Conservation (phyloP, 129 eudicot species). For the Deinandra increscens region DNA sequence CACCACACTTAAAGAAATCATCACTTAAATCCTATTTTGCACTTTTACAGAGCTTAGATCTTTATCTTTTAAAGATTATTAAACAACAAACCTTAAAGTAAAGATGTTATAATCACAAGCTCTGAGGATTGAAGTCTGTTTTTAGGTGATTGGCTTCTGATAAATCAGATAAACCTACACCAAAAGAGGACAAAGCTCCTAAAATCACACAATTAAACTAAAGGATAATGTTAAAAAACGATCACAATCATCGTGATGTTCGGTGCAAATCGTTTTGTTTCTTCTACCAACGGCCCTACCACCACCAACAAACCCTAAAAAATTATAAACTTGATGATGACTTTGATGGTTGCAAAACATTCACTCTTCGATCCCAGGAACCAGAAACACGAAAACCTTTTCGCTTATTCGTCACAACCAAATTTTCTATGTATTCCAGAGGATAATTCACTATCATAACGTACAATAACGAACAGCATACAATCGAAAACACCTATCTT, state of each 20-base stretch:
- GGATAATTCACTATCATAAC: neutral
- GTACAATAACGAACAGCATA: neutral
- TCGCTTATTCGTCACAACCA: neutral
- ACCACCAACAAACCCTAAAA: constrained; percentile 14
- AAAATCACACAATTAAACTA: constrained; percentile 5
- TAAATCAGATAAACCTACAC: constrained; percentile 1
- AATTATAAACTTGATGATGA: neutral
- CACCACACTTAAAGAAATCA: constrained; percentile 13
- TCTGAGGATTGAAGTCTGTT: neutral
- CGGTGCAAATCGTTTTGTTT: neutral
- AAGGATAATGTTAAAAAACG: neutral
- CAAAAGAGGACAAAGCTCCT: neutral
- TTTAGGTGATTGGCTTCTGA: constrained; percentile 5
- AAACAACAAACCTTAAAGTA: neutral
- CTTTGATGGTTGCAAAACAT: neutral
- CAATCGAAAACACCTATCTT: neutral
- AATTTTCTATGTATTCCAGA: neutral
- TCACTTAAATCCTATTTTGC: constrained; percentile 11
- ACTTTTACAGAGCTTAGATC: neutral
- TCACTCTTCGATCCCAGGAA: neutral
- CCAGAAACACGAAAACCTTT: neutral
- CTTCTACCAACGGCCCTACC: constrained; percentile 5
- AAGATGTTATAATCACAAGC: neutral
- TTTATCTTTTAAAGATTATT: no score
- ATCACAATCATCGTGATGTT: neutral